Conservation (phyloP, 73 alveolate species). For the Breviolum minutum region DNA sequence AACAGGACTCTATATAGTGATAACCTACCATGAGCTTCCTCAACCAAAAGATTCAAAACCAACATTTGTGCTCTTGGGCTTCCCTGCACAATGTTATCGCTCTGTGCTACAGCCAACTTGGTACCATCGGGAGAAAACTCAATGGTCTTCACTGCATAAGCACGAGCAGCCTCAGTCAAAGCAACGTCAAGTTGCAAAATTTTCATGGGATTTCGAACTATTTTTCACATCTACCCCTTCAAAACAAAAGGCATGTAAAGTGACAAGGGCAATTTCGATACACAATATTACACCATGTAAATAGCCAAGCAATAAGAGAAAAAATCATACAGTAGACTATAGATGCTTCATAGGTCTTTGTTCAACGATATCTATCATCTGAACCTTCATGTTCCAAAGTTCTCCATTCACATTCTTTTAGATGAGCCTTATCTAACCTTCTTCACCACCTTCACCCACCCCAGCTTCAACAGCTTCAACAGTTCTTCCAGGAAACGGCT, state of each 20-base stretch:
- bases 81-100: constrained; percentile 98
- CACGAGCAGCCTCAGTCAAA: constrained; percentile 98
- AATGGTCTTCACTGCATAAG: constrained; percentile 99
- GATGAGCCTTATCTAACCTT: not conserved
- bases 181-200: not conserved
- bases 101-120: constrained; percentile 99
- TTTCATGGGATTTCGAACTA: not conserved
- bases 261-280: too few species aligned
- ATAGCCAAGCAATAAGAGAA: not conserved
- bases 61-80: not conserved
- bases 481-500: constrained; percentile 4
- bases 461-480: not conserved
- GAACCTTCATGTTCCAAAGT: not conserved
- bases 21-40: too few species aligned
- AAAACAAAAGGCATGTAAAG: too few species aligned
- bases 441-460: not conserved
- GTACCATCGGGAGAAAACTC: constrained; percentile 99
- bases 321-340: not conserved
- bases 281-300: too few species aligned
- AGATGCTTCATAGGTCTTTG: too few species aligned
- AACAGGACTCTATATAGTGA: too few species aligned
- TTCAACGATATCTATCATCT: not conserved
- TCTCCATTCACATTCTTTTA: too few species aligned
- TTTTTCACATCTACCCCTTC: too few species aligned
- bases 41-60: too few species aligned